Percentiles rank a stretch among this genome's conserved stretches.
These are phyloP conservation scores for Pelargonium australe DNA, from an alignment of 441 rosid species.

Conservation along the genomic window DNA sequence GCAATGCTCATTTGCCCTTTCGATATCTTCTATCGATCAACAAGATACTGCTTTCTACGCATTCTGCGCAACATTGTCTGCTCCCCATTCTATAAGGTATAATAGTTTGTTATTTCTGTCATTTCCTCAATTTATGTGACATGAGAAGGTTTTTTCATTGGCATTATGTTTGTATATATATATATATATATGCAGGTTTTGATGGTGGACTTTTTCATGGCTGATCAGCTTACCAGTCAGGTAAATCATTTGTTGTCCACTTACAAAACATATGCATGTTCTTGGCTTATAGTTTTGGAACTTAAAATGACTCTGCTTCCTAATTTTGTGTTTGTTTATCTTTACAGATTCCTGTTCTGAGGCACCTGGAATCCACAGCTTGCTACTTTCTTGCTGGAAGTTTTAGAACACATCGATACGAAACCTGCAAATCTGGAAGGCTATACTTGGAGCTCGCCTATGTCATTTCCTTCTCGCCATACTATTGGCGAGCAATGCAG, in stretches of 20 bases:
- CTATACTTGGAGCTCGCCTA: conserved; percentile 67
- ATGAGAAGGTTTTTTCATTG: too few species aligned
- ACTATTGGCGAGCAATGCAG: conserved; percentile 99
- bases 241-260: conserved; percentile 26
- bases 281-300: too few species aligned
- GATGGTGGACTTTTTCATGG: conserved; percentile 97
- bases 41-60: conserved; percentile 76
- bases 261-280: too few species aligned
- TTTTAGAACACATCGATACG: conserved; percentile 58
- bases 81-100: conserved; percentile 88
- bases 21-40: conserved; percentile 68
- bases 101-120: neutral
- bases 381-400: conserved; percentile 83
- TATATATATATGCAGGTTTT: conserved; percentile 44
- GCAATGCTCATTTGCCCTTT: conserved; percentile 74
- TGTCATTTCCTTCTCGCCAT: conserved; percentile 78
- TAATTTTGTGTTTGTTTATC: neutral
- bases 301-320: too few species aligned
- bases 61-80: conserved; percentile 66
- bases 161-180: neutral
- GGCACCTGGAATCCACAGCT: conserved; percentile 77
- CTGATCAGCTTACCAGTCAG: conserved; percentile 97
- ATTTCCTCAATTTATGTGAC: neutral
- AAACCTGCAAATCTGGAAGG: conserved; percentile 66
- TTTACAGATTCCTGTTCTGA: conserved; percentile 72